Conservation (phyloP, 1,284 basidiomycete genomes). For the Calocybe gambosa region DNA sequence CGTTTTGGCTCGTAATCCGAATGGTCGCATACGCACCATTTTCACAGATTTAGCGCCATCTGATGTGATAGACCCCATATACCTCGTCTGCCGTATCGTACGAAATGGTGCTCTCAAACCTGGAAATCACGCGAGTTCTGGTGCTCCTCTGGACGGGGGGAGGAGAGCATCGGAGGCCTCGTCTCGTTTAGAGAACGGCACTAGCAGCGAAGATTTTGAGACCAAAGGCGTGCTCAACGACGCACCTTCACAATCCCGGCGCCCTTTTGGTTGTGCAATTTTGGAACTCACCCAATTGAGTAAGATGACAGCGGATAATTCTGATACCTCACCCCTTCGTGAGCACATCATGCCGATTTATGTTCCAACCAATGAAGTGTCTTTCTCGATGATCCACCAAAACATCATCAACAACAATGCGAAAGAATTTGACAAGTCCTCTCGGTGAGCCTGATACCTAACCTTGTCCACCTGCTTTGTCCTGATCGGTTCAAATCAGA, state of each 20-base stretch:
- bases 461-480: neutral
- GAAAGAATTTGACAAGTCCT: conserved; percentile 81
- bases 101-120: conserved; percentile 85
- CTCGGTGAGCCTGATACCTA: conserved; percentile 48
- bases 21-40: conserved; percentile 70
- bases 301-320: conserved; percentile 57
- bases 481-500: conserved; percentile 30
- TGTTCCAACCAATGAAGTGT: conserved; percentile 76
- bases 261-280: conserved; percentile 93
- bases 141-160: conserved; percentile 39
- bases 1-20: conserved; percentile 70
- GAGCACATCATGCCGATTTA: conserved; percentile 91
- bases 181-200: conserved; percentile 23
- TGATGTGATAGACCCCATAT: conserved; percentile 81
- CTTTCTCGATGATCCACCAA: conserved; percentile 92
- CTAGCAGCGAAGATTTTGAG: conserved; percentile 11
- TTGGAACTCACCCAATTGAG: conserved; percentile 78
- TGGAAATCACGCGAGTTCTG: conserved; percentile 47
- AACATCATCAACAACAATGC: conserved; percentile 82
- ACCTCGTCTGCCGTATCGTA: conserved; percentile 87
- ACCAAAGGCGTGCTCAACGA: conserved; percentile 24
- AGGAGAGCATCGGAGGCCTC: conserved; percentile 51
- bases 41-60: conserved; percentile 85
- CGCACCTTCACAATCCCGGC: conserved; percentile 51
- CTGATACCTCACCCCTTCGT: conserved; percentile 53